Conservation (phyloP, 306 rosid genomes). For the Inga laurina region DNA sequence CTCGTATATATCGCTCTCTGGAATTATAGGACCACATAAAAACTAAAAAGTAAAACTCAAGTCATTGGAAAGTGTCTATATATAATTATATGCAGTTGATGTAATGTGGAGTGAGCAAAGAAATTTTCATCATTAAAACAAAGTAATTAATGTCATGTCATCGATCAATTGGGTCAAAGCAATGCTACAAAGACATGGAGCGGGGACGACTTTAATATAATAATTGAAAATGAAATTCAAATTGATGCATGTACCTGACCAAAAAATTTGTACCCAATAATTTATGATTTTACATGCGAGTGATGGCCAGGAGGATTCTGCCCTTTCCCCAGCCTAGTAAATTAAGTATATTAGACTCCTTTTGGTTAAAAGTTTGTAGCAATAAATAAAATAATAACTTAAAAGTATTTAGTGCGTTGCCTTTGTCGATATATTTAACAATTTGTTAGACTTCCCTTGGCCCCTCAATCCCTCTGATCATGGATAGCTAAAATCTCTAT, state of each 20-base stretch:
- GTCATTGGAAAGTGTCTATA: neutral
- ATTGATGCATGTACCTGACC: neutral
- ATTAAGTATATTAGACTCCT: neutral
- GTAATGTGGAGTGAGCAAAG: neutral
- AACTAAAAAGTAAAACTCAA: neutral
- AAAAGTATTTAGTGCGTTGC: constrained; percentile 25
- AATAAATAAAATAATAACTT: constrained; percentile 23
- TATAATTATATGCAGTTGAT: neutral
- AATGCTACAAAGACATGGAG: neutral
- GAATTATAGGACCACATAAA: neutral
- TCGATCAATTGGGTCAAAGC: neutral
- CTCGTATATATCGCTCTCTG: too few relatives aligned
- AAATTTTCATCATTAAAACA: neutral
- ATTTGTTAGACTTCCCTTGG: neutral
- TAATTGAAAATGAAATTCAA: constrained; percentile 1
- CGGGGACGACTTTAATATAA: neutral
- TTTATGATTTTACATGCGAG: neutral
- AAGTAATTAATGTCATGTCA: neutral
- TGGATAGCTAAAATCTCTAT: neutral
- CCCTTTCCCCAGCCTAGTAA: constrained; percentile 2
- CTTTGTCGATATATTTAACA: neutral
- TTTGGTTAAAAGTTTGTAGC: neutral
- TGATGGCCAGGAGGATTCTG: constrained; percentile 8
- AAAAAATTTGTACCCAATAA: neutral
- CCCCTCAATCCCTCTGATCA: constrained; percentile 11